These are phyloP conservation scores for Ophiocordyceps polyrhachis-furcata DNA, from an alignment of 2,329 filamentous ascomycete genomes.

Conservation along the genomic window DNA sequence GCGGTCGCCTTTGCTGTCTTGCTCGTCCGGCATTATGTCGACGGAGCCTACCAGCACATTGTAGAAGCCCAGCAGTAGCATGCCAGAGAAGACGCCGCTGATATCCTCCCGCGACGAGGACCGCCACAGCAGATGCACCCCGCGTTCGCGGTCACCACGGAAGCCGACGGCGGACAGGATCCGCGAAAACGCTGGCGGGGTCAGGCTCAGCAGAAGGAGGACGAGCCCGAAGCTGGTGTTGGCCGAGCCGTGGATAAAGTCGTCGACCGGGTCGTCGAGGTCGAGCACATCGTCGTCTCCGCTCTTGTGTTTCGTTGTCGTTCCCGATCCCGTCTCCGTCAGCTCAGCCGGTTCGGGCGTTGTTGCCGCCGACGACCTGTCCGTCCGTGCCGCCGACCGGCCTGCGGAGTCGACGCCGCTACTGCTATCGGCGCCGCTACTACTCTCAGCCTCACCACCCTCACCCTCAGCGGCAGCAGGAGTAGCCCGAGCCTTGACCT, in stretches of 20 bases:
- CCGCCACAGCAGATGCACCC: slow-evolving; percentile 76
- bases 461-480: not conserved
- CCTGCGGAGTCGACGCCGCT: not conserved
- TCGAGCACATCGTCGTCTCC: slow-evolving; percentile 28
- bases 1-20: slow-evolving; percentile 34
- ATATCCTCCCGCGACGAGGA: slow-evolving; percentile 72
- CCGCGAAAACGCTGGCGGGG: slow-evolving; percentile 77
- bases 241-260: slow-evolving; percentile 66
- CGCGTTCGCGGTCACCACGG: slow-evolving; percentile 67
- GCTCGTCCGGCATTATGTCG: slow-evolving; percentile 61
- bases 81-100: slow-evolving; percentile 75
- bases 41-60: slow-evolving; percentile 72
- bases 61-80: slow-evolving; percentile 71
- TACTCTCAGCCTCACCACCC: not conserved
- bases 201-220: slow-evolving; percentile 73
- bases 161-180: slow-evolving; percentile 82
- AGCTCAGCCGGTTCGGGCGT: slow-evolving; percentile 3
- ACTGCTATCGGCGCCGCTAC: not conserved
- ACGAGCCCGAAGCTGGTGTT: slow-evolving; percentile 83
- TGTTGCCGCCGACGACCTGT: slow-evolving; percentile 6
- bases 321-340: not conserved
- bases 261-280: slow-evolving; percentile 49
- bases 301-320: slow-evolving; percentile 2
- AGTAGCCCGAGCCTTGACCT: slow-evolving; percentile 27
- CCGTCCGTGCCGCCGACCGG: not conserved